Conservation (phyloP, 495 filamentous ascomycete genomes). For the Talaromyces stipitatus region DNA sequence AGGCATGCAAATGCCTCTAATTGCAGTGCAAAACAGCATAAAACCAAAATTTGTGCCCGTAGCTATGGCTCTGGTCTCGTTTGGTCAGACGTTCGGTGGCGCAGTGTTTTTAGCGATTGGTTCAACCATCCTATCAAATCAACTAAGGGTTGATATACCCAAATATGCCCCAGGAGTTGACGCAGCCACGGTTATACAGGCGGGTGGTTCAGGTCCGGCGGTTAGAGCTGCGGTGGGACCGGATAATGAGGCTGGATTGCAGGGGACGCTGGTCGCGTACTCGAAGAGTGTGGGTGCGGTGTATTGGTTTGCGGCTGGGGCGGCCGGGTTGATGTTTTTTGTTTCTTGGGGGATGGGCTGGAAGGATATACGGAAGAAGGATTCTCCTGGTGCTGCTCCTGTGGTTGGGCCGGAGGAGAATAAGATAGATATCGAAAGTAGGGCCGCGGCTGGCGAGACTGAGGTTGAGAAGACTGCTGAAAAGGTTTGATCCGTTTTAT, state of each 20-base stretch:
- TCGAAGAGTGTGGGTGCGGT: slow-evolving; percentile 24
- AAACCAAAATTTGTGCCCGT: slow-evolving; percentile 36
- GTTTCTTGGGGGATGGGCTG: slow-evolving; percentile 44
- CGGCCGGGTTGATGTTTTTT: slow-evolving; percentile 12
- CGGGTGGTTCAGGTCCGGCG: slow-evolving; percentile 48
- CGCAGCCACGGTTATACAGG: slow-evolving; percentile 36
- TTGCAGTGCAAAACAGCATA: slow-evolving; percentile 47
- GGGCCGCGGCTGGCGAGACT: neutral
- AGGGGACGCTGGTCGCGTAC: slow-evolving; percentile 52
- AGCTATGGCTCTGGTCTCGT: slow-evolving; percentile 36
- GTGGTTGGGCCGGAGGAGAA: too few species aligned
- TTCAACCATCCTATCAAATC: slow-evolving; percentile 60
- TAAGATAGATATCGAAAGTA: neutral
- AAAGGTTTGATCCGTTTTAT: neutral
- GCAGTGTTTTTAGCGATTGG: slow-evolving; percentile 58
- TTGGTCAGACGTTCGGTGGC: slow-evolving; percentile 56
- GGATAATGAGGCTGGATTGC: slow-evolving; percentile 25
- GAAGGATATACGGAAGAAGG: slow-evolving; percentile 44
- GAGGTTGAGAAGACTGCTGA: too few species aligned
- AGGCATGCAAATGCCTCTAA: slow-evolving; percentile 28
- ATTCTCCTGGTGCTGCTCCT: too few species aligned
- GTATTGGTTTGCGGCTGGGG: slow-evolving; percentile 32
- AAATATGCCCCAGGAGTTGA: slow-evolving; percentile 23
- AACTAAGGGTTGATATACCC: slow-evolving; percentile 43
- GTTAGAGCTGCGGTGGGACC: slow-evolving; percentile 10